phyloP scores from a whole-genome alignment of 306 rosid genomes.

The Purshia tridentata region DNA sequence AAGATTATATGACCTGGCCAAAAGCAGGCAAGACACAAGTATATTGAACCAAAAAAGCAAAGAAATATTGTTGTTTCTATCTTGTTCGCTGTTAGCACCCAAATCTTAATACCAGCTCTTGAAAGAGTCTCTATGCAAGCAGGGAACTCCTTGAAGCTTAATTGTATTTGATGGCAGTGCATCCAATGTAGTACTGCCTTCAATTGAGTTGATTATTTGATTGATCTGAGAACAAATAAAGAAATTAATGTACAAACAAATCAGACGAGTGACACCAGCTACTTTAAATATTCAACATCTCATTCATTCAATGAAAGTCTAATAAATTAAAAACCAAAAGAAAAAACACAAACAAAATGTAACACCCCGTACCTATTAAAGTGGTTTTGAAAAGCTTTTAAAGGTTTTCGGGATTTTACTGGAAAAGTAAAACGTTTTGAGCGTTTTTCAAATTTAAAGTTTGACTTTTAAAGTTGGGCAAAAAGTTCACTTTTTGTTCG shows the following conservation, averaged over 20 bases:
- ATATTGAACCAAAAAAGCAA: too few species aligned
- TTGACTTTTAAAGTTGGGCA: too few species aligned
- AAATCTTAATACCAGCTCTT: slow-evolving; percentile 93
- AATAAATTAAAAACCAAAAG: not conserved
- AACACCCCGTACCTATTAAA: too few species aligned
- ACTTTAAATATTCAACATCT: slow-evolving; percentile 1
- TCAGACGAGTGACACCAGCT: slow-evolving; percentile 20
- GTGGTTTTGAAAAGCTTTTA: too few species aligned
- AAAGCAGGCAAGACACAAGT: too few species aligned
- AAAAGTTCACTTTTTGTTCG: too few species aligned
- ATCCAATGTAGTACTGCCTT: too few species aligned
- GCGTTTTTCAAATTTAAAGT: too few species aligned
- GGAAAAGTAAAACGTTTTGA: too few species aligned
- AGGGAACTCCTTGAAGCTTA: slow-evolving; percentile 99
- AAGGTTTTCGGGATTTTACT: too few species aligned
- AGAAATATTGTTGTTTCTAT: slow-evolving; percentile 97
- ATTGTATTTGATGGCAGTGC: slow-evolving; percentile 97
- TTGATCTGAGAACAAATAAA: slow-evolving; percentile 47
- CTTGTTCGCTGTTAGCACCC: slow-evolving; percentile 98
- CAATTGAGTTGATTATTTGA: slow-evolving; percentile 71
- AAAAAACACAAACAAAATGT: not conserved
- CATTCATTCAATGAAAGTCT: not conserved
- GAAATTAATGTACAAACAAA: slow-evolving; percentile 16
- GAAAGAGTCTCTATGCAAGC: slow-evolving; percentile 88
- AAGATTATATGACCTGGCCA: too few species aligned